Evolutionary conservation across 371 early-diverging fungal genomes (phyloP).

Genomic region (Saksenaea vasiformis): DNA sequence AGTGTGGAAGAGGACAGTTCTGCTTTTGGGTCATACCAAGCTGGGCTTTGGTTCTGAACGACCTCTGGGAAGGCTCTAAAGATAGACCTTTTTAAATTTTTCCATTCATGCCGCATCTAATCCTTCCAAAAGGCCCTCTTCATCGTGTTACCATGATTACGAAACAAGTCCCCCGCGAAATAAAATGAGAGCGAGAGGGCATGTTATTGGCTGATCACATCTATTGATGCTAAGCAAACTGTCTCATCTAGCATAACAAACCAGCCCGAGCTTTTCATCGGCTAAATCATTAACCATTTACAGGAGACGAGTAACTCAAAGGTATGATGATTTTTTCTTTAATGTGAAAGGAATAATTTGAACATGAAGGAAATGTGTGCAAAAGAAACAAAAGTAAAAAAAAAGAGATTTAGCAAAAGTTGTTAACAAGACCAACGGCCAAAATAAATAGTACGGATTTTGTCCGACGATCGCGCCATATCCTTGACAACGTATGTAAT

Average conservation of each 20-base stretch:
- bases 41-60: constrained; percentile 95
- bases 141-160: not conserved
- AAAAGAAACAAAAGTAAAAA: not conserved
- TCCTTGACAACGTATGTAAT: not conserved
- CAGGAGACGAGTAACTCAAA: no score
- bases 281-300: no score
- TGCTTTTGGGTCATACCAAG: constrained; percentile 98
- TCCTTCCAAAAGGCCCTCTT: not conserved
- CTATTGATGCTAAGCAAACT: not conserved
- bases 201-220: not conserved
- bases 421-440: constrained; percentile 21
- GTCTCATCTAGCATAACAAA: not conserved
- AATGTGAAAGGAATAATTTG: not conserved
- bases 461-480: constrained; percentile 21
- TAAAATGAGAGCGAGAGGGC: not conserved
- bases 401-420: constrained; percentile 15
- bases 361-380: not conserved
- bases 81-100: not conserved
- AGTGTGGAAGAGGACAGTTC: constrained; percentile 97
- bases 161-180: not conserved
- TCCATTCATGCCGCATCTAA: not conserved
- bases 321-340: not conserved
- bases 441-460: constrained; percentile 17
- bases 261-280: no score
- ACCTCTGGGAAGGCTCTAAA: constrained; percentile 93